Percentiles rank a stretch among this genome's conserved stretches.
Conservation (phyloP, 495 filamentous ascomycete species). For the Aspergillus leporis region DNA sequence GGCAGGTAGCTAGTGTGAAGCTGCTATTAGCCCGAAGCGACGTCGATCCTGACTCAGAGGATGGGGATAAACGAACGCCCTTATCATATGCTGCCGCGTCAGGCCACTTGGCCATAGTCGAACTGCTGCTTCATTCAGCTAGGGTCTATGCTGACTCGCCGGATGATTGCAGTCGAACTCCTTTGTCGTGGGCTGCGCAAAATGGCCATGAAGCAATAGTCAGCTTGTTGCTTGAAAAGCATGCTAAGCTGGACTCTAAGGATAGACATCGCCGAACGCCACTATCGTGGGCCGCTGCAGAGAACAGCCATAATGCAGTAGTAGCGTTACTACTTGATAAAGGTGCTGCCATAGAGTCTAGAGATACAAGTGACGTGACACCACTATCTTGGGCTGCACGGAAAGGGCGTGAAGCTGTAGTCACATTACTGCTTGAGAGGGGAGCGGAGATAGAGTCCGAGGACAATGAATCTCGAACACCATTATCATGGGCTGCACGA, state of each 20-base stretch:
- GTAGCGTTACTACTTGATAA: not conserved
- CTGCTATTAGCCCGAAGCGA: slow-evolving; percentile 6
- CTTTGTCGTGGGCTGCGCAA: slow-evolving; percentile 3
- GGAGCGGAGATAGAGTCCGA: not conserved
- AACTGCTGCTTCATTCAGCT: not conserved
- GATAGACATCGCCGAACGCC: not conserved
- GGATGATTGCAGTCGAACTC: not conserved
- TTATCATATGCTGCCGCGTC: not conserved
- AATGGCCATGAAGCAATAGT: slow-evolving; percentile 2
- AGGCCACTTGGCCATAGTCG: not conserved
- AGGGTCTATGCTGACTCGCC: not conserved
- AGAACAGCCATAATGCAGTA: not conserved
- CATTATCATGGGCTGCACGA: not conserved
- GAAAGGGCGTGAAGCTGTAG: slow-evolving; percentile 1
- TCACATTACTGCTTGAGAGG: not conserved
- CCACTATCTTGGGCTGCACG: slow-evolving; percentile 5
- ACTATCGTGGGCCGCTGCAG: not conserved
- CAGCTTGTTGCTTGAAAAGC: not conserved
- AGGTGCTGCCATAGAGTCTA: not conserved
- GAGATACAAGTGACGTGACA: not conserved
- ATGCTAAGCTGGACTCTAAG: not conserved
- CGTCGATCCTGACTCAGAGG: not conserved
- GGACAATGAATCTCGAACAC: not conserved
- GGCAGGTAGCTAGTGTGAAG: slow-evolving; percentile 8
- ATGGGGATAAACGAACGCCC: not conserved